These are phyloP conservation scores for Zygnema cylindricum DNA, from an alignment of 139 green algal genomes.

Conservation along the genomic window DNA sequence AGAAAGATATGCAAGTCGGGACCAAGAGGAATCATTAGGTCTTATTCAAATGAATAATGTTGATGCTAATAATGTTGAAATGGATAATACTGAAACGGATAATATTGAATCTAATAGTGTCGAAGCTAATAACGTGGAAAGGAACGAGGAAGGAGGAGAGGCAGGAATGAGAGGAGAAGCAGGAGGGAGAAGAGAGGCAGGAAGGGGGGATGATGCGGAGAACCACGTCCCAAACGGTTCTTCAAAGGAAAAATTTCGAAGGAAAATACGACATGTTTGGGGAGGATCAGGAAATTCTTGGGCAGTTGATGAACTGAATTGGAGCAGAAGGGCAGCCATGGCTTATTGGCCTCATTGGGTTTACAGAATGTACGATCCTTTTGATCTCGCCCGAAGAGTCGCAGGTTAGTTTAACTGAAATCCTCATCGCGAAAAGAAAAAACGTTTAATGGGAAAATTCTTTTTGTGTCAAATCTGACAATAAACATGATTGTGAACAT, in stretches of 20 bases:
- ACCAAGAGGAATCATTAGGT: too few relatives aligned
- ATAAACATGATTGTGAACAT: too few relatives aligned
- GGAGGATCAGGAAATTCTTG: conserved; percentile 10
- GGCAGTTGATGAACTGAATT: conserved; percentile 25
- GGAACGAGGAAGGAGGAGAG: background rate
- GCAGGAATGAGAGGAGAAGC: conserved; percentile 5
- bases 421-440: too few relatives aligned
- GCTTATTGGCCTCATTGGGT: conserved; percentile 53
- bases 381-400: conserved; percentile 41
- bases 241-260: background rate
- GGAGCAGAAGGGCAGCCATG: conserved; percentile 6
- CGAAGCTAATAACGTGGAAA: background rate
- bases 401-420: conserved; percentile 28
- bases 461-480: too few relatives aligned
- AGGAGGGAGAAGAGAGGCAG: background rate
- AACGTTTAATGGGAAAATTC: too few relatives aligned
- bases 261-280: conserved; percentile 39
- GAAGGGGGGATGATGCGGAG: background rate
- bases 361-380: conserved; percentile 56
- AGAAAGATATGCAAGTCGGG: background rate
- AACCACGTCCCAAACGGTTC: background rate
- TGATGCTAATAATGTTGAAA: background rate
- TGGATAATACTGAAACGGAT: background rate
- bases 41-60: too few relatives aligned
- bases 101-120: background rate